Conservation (phyloP, 805 yeast species). For the Ogataea zsoltii region DNA sequence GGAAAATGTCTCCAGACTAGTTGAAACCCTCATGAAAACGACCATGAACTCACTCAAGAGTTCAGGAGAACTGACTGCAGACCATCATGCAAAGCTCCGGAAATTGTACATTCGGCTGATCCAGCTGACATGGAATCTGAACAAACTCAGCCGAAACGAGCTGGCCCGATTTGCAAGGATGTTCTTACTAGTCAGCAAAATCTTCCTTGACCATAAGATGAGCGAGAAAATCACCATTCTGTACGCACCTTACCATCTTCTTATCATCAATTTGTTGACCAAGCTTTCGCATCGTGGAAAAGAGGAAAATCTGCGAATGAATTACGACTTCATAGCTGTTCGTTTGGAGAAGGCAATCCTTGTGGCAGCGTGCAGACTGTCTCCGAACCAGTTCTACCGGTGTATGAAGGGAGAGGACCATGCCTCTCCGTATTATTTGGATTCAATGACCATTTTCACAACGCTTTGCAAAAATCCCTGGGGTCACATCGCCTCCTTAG, state of each 20-base stretch:
- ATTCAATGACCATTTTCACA: slow-evolving; percentile 26
- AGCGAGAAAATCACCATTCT: slow-evolving; percentile 13
- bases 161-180: slow-evolving; percentile 19
- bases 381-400: slow-evolving; percentile 17
- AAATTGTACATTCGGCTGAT: slow-evolving; percentile 26
- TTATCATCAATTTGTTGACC: slow-evolving; percentile 20
- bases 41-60: slow-evolving; percentile 10
- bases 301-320: slow-evolving; percentile 4
- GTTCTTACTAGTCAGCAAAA: slow-evolving; percentile 13
- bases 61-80: not conserved
- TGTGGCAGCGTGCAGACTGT: slow-evolving; percentile 18
- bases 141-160: slow-evolving; percentile 7
- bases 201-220: slow-evolving; percentile 10
- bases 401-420: slow-evolving; percentile 13
- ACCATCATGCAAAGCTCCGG: slow-evolving; percentile 19
- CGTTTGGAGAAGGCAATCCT: slow-evolving; percentile 18
- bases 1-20: slow-evolving; percentile 9
- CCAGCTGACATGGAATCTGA: slow-evolving; percentile 28
- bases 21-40: slow-evolving; percentile 13
- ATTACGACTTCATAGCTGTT: slow-evolving; percentile 2
- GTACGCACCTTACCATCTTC: slow-evolving; percentile 26
- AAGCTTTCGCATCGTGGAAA: slow-evolving; percentile 14
- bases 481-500: slow-evolving; percentile 22
- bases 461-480: slow-evolving; percentile 27
- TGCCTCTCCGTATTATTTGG: slow-evolving; percentile 17